Base-by-base conservation (phyloP, 2,329 filamentous ascomycete genomes). In the Colletotrichum costaricense region DNA sequence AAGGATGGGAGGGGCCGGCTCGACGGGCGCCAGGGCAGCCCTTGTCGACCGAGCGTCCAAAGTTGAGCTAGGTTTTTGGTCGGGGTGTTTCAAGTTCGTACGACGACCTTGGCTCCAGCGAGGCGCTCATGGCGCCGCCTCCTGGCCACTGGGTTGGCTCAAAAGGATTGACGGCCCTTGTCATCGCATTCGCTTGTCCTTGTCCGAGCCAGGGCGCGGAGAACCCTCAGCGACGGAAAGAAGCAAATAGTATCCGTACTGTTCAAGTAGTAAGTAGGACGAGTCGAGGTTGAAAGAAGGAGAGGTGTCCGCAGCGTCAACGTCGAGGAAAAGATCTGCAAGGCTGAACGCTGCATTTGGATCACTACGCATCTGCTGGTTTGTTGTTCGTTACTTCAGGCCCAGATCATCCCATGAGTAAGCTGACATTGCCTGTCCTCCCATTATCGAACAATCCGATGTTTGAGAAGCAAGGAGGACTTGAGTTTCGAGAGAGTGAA, bases 61-160 rank as follows among this genome's bases (percentile, higher is more conserved):
- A 26, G 49, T 52, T 26, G 56, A 66, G 67, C 70, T 70, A 70
- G 56, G 70, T 49, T 73, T 57, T 35, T 49, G 33, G 30, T 55
- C 60, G 60, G 60, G 60, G 46, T 57, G 71, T 73, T 73, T 73
- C 71, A 73, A 65, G 62, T 73, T 73, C 60, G 71, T 71, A 66
- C 66, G 62, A 71, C 35, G 55, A 49, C 60, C 67, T 70, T 65
- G 67, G 67, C 70, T 30, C 56, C 60, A 26, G 35, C 60, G 35
- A 66, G 60, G 28, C 67, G 67, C 60, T 71, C 60, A 60, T 71
- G 35, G 67, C 71, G 67, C 62, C 55, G 55, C 66, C 42, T 65
- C 46, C 19, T 28, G n/a, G 58, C 33, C 52, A 69, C 42, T 33
- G 42, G 30, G 30, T 24, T 14, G 24, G 42, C 30, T 63, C 22